Conservation (phyloP, 768 basidiomycete species). For the Boletus subparvulus region DNA sequence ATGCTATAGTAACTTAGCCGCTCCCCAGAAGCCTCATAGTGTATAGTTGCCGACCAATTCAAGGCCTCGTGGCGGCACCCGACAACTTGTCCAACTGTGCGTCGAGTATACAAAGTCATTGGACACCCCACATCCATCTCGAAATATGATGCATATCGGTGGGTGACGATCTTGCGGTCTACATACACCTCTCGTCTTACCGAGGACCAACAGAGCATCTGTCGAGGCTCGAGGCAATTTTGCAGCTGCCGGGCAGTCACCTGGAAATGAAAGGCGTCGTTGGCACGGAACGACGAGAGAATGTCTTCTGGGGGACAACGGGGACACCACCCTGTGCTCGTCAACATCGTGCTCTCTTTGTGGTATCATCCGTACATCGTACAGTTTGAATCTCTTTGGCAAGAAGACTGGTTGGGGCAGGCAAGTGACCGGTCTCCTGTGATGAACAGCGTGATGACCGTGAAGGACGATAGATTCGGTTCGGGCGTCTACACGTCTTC, state of each 20-base stretch:
- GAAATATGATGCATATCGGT: slow-evolving; percentile 64
- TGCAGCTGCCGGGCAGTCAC: slow-evolving; percentile 47
- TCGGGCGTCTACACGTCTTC: slow-evolving; percentile 72
- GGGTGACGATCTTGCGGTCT: slow-evolving; percentile 13
- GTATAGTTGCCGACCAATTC: slow-evolving; percentile 62
- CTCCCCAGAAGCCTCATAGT: slow-evolving; percentile 1
- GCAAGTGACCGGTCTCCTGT: slow-evolving; percentile 29
- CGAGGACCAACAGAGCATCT: slow-evolving; percentile 37
- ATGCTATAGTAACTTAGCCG: slow-evolving; percentile 17
- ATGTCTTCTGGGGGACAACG: slow-evolving; percentile 64
- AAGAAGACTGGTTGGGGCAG: slow-evolving; percentile 76
- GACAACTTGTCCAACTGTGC: slow-evolving; percentile 55
- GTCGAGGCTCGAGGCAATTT: slow-evolving; percentile 66
- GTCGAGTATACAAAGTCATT: slow-evolving; percentile 64
- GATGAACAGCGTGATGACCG: slow-evolving; percentile 3
- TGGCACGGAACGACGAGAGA: slow-evolving; percentile 73
- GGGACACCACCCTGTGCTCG: slow-evolving; percentile 49
- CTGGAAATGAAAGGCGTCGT: slow-evolving; percentile 71
- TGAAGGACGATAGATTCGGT: slow-evolving; percentile 51
- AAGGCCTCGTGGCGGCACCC: slow-evolving; percentile 67
- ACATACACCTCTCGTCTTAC: not conserved
- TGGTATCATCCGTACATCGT: slow-evolving; percentile 62
- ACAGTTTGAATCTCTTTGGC: slow-evolving; percentile 59
- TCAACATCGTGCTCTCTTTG: slow-evolving; percentile 61
- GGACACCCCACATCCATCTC: slow-evolving; percentile 47